Evolutionary conservation across 2,329 filamentous ascomycete species (phyloP).

Genomic region (Pyrenophora teres): DNA sequence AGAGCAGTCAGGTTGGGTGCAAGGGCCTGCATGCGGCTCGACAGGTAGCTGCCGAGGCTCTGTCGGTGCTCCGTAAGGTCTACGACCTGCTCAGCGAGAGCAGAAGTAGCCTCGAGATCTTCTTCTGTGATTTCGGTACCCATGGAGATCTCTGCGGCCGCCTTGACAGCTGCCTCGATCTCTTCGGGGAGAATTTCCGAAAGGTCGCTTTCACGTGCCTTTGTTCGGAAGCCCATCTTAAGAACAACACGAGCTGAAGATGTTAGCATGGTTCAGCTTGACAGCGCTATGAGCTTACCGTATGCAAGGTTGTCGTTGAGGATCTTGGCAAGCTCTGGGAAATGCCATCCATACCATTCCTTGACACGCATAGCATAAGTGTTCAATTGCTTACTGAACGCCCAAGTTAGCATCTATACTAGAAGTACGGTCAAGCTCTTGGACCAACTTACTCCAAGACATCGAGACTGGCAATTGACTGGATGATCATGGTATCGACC

Average conservation of each 20-base stretch:
- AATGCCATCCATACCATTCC: constrained; percentile 99
- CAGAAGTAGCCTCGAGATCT: constrained; percentile 90
- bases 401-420: too few relatives aligned
- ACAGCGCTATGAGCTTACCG: constrained; percentile 35
- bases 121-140: constrained; percentile 94
- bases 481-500: constrained; percentile 99
- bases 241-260: constrained; percentile 72
- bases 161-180: constrained; percentile 88
- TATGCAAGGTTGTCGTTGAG: constrained; percentile 79
- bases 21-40: constrained; percentile 93
- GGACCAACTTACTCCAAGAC: constrained; percentile 68
- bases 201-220: constrained; percentile 75
- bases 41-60: constrained; percentile 86
- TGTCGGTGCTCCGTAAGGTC: constrained; percentile 80
- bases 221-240: constrained; percentile 85
- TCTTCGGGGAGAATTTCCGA: constrained; percentile 86
- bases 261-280: neutral
- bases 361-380: constrained; percentile 99
- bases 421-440: too few relatives aligned
- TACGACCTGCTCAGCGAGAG: constrained; percentile 91
- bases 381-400: constrained; percentile 81
- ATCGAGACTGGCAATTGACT: constrained; percentile 86
- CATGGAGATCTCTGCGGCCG: constrained; percentile 96
- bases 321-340: constrained; percentile 92
- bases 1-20: constrained; percentile 94